phyloP scores from a whole-genome alignment of 371 early-diverging fungal species.

The Conidiobolus incongruus region DNA sequence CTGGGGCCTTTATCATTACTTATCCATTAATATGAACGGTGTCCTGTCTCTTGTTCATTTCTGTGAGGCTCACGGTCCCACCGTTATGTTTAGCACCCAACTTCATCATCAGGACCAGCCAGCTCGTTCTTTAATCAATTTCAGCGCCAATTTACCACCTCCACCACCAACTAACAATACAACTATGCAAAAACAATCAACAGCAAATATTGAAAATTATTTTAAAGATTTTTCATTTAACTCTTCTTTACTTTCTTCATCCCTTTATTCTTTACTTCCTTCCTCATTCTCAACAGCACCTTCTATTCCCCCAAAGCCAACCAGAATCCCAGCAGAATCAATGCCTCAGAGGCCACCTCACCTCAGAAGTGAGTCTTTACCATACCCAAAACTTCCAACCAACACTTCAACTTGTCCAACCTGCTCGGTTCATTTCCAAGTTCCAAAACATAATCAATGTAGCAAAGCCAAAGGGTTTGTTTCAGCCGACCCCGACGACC shows the following conservation, averaged over 20 bases:
- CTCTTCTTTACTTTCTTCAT: not conserved
- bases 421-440: constrained; percentile 17
- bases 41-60: constrained; percentile 23
- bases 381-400: not conserved
- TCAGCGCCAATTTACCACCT: not conserved
- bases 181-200: not conserved
- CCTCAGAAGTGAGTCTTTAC: not conserved
- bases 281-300: not conserved
- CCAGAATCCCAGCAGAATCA: not conserved
- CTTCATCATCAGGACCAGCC: constrained; percentile 13
- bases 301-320: not conserved
- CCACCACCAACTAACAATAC: not conserved
- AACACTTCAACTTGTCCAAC: constrained; percentile 13
- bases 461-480: constrained; percentile 9
- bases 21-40: constrained; percentile 17
- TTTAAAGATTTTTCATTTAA: too few relatives aligned
- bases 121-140: not conserved
- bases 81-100: constrained; percentile 28
- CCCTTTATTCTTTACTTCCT: not conserved
- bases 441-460: constrained; percentile 8
- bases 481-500: constrained; percentile 20
- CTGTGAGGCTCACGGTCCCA: constrained; percentile 32
- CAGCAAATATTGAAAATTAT: too few relatives aligned
- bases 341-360: not conserved
- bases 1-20: not conserved